Conservation (phyloP, 345 rosid genomes). For the Lenwebbia sp. region DNA sequence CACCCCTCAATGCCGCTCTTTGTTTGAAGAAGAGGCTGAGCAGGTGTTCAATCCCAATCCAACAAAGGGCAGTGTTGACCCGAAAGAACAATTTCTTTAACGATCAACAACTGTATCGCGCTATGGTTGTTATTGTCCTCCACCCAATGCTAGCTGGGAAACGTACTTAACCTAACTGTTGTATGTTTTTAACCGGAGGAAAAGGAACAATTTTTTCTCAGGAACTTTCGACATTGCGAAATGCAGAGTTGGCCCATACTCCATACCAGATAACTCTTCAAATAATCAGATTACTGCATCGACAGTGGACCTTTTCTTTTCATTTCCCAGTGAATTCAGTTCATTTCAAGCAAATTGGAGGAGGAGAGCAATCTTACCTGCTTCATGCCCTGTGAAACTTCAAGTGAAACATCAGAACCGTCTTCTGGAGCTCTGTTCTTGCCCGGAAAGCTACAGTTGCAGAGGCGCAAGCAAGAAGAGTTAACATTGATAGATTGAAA, state of each 20-base stretch:
- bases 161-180: background rate
- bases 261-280: background rate
- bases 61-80: background rate
- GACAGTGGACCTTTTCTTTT: background rate
- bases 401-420: constrained; percentile 26
- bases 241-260: background rate
- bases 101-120: background rate
- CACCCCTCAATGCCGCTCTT: background rate
- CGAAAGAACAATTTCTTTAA: background rate
- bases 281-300: background rate
- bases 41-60: background rate
- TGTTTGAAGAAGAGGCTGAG: background rate
- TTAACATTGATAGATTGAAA: constrained; percentile 5
- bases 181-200: background rate
- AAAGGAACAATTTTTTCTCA: background rate
- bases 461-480: constrained; percentile 16
- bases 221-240: background rate
- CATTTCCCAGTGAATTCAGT: background rate
- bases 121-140: background rate
- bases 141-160: background rate
- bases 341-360: constrained; percentile 1
- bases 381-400: constrained; percentile 44
- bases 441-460: constrained; percentile 60
- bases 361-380: constrained; percentile 40
- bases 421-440: constrained; percentile 46